Conservation (phyloP, 257 asterid genomes). For the Solanum habrochaites region DNA sequence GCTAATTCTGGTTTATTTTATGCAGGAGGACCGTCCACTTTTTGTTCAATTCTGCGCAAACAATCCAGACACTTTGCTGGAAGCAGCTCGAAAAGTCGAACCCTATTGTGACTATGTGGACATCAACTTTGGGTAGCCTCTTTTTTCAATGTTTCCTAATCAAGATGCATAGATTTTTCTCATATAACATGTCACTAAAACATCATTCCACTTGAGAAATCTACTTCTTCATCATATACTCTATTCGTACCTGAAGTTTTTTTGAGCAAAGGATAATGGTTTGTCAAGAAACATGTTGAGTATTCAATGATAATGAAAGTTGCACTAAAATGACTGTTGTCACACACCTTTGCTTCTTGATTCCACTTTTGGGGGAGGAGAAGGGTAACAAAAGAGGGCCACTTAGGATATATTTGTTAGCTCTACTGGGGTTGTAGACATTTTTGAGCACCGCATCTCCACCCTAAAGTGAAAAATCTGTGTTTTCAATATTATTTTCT, state of each 20-base stretch:
- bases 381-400: background rate
- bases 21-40: conserved; percentile 88
- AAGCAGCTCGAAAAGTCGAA: conserved; percentile 86
- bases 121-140: conserved; percentile 75
- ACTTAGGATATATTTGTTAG: background rate
- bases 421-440: background rate
- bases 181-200: background rate
- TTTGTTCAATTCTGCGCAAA: conserved; percentile 98
- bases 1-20: background rate
- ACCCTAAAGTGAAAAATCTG: background rate
- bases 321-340: background rate
- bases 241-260: background rate
- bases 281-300: background rate
- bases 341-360: background rate
- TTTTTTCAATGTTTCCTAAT: background rate
- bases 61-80: conserved; percentile 73
- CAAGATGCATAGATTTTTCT: background rate
- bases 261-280: background rate
- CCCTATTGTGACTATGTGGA: conserved; percentile 81
- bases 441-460: background rate
- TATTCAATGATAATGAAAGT: background rate
- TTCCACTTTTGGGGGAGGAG: background rate
- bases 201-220: background rate
- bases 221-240: background rate
- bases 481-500: background rate